Evolutionary conservation across 2,329 filamentous ascomycete genomes (phyloP).

Genomic region (Nigrospora osmanthi): DNA sequence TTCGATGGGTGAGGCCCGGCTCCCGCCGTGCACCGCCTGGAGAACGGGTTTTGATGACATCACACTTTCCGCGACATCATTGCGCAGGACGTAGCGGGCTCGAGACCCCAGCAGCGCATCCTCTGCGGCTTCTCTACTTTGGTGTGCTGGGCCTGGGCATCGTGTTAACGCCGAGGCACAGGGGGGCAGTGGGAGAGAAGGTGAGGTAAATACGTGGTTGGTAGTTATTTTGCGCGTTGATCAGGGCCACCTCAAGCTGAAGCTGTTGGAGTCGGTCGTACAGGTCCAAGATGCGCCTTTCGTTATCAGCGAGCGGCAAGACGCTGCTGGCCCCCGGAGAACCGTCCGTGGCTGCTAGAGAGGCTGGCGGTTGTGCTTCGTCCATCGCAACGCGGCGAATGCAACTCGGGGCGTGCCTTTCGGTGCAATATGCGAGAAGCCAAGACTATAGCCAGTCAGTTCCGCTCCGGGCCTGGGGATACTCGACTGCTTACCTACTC

Average conservation of each 20-base stretch:
- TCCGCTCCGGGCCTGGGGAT: too few species aligned
- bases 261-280: constrained; percentile 67
- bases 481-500: too few species aligned
- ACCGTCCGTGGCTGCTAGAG: too few species aligned
- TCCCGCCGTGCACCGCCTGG: constrained; percentile 66
- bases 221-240: constrained; percentile 40
- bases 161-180: too few species aligned
- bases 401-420: too few species aligned
- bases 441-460: too few species aligned
- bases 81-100: constrained; percentile 61
- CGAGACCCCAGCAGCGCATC: constrained; percentile 62
- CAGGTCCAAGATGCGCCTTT: constrained; percentile 58
- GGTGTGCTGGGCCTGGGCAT: too few species aligned
- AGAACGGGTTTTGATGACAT: constrained; percentile 68
- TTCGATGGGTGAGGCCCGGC: constrained; percentile 57
- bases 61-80: constrained; percentile 60
- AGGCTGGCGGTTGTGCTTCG: too few species aligned
- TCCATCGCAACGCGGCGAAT: too few species aligned
- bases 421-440: too few species aligned
- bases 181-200: not conserved
- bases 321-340: constrained; percentile 7
- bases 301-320: constrained; percentile 56
- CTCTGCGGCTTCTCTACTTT: constrained; percentile 44
- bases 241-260: constrained; percentile 62
- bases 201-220: constrained; percentile 21